Percentiles rank a stretch among this genome's conserved stretches.
phyloP scores from a whole-genome alignment of 1,284 basidiomycete species.

The Ustilago bromivora region DNA sequence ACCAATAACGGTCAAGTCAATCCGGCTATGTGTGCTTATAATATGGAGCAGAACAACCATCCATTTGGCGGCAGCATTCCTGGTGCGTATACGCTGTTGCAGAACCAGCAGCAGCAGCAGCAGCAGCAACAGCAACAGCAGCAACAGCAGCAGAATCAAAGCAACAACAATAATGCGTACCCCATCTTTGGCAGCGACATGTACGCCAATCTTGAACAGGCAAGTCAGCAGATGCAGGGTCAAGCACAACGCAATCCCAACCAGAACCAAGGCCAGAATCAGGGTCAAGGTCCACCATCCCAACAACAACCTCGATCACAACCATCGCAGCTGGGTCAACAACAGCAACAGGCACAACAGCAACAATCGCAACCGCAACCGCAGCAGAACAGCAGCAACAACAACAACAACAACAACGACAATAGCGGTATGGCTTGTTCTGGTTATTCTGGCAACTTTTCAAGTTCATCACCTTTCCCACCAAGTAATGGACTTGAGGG shows the following conservation, averaged over 20 bases:
- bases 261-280: conserved; percentile 11
- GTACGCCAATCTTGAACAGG: conserved; percentile 30
- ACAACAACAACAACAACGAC: conserved; percentile 12
- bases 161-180: conserved; percentile 18
- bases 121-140: conserved; percentile 18
- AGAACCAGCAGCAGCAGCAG: conserved; percentile 38
- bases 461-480: conserved; percentile 35
- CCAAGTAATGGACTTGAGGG: conserved; percentile 40
- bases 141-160: conserved; percentile 26
- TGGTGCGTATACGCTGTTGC: conserved; percentile 57
- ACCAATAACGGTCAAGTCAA: conserved; percentile 33
- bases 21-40: conserved; percentile 39
- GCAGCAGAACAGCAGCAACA: conserved; percentile 8
- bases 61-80: conserved; percentile 59
- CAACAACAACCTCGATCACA: conserved; percentile 18
- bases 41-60: conserved; percentile 48
- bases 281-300: conserved; percentile 12
- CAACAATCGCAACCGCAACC: conserved; percentile 16
- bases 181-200: conserved; percentile 18
- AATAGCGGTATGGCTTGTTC: conserved; percentile 16
- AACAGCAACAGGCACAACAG: conserved; percentile 14
- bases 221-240: conserved; percentile 14
- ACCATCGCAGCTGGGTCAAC: conserved; percentile 17
- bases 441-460: conserved; percentile 9
- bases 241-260: conserved; percentile 31